Base-by-base conservation (phyloP, 129 eudicot genomes). In the Artemisia argyi region DNA sequence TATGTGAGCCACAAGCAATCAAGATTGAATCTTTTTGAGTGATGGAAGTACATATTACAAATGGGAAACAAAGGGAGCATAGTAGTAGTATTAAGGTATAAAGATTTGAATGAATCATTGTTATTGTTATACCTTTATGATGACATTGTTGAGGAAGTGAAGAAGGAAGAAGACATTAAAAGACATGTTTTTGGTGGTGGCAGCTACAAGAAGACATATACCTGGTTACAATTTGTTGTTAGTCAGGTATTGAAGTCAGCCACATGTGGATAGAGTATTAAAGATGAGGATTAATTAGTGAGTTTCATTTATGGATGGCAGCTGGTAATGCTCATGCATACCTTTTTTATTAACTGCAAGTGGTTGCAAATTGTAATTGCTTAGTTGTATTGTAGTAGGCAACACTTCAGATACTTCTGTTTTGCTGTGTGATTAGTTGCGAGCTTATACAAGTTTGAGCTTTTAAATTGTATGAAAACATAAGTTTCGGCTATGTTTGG, bases 1-100 rank as follows among this genome's bases (percentile, higher is more conserved):
- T 69, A 58, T 35, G 19, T 50, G 19, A 80, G 66, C 88, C 88
- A 73, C 88, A 84, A 66, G 67, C 19, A 44, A 84, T 76, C 70
- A 84, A 80, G 74, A 84, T 72, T 52, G 62, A 72, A 48, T 84
- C 85, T 18, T 28, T 22, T 48, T 76, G 85, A 61, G 74, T 71
- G 15, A 24, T 79, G 61, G 82, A 47, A 62, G 80, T 48, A 24
- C 63, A 78, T 39, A 80, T 55, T 14, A 65, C 73, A 55, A 56
- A 55, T 24, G 72, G 82, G 73, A 78, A 52, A 47, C 66, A 52
- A 61, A 71, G 46, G 50, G 62, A 72, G 46, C 66, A 68, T 15
- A 74, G 53, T 15, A 74, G 53, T 39, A 39, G 11, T 39, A 35
- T 7, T 10, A 83, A 47, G 73, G 15, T 12, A 55, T 61, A 58